Base-by-base conservation (phyloP, 2,329 filamentous ascomycete genomes). In the Xylaria multiplex region DNA sequence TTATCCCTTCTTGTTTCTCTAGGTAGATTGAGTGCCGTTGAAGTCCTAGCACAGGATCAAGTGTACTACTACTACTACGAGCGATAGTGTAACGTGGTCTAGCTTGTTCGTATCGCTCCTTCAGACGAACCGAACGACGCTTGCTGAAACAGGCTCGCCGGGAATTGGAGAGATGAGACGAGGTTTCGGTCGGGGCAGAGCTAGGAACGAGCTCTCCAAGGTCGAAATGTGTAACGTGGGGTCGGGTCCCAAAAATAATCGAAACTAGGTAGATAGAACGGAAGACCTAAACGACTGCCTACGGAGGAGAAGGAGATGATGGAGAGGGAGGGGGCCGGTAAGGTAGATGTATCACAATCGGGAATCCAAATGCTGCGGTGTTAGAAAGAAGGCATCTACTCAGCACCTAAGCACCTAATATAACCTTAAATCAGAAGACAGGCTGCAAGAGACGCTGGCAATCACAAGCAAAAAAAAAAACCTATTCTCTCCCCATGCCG, bases 401-500 rank as follows among this genome's bases (percentile, higher is more conserved):
- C 14, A 40, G 37, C 13, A 13, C 35, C 11, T 13, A 37, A 37
- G 27, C 27, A 35, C 32, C 37, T 40, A 40, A 40, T 40, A 14
- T 40, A 40, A 40, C 37, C 37, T 40, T 13, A 40, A 40, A 40
- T 14, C 37, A 13, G 13, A 40, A 40, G 37, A 13, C 13, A 40
- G 9, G 37, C 11, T 13, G 32, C 6, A 13, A 40, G 37, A 40
- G 13, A 42, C 55, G 14, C 19, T 45, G 40, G 27, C 59, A 62
- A 35, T 62, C 50, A 55, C 59, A 55, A 55, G 52, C 54, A 27
- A 49, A 50, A 64, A 62, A 62, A 32, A 16, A 32, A 49, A 32
- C 37, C 13, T 14, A 40, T 40, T 37, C 8, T 13, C 35, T 40
- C 37, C 11, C 13, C 2, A 40, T 40, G 37, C 5, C 13, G 37